Conservation (phyloP, 768 basidiomycete genomes). For the Tulasnella sp. region DNA sequence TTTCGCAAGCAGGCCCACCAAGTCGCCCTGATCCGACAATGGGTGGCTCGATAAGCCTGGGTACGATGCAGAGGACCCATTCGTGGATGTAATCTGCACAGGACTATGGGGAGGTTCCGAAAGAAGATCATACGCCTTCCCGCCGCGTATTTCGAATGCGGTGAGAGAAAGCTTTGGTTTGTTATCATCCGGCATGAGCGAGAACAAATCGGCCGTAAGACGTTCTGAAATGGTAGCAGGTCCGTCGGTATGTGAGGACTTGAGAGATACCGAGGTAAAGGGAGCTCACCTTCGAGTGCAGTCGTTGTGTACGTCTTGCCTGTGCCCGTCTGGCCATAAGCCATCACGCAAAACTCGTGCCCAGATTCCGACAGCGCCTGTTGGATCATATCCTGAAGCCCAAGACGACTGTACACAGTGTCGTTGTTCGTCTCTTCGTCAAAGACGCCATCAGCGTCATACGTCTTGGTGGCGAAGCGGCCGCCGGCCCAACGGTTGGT, state of each 20-base stretch:
- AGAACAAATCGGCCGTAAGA: background rate
- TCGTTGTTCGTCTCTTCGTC: background rate
- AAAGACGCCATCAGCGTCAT: background rate
- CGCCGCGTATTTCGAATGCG: background rate
- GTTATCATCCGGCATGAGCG: background rate
- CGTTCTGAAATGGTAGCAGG: background rate
- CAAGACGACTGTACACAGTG: background rate
- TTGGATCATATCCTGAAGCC: background rate
- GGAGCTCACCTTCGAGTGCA: background rate
- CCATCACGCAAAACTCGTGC: background rate
- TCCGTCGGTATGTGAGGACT: background rate
- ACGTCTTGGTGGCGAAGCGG: background rate
- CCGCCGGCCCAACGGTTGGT: background rate
- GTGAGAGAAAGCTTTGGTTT: background rate
- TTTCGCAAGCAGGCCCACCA: background rate
- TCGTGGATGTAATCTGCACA: background rate
- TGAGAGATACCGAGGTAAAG: background rate
- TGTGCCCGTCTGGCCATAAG: background rate
- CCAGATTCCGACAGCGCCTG: background rate
- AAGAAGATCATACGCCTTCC: background rate
- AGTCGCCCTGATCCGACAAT: background rate
- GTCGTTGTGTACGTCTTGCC: background rate
- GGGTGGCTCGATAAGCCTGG: background rate
- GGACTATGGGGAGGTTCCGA: background rate
- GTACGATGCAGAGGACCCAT: background rate